Conservation (phyloP, 2,329 filamentous ascomycete species). For the Aspergillus fischeri region DNA sequence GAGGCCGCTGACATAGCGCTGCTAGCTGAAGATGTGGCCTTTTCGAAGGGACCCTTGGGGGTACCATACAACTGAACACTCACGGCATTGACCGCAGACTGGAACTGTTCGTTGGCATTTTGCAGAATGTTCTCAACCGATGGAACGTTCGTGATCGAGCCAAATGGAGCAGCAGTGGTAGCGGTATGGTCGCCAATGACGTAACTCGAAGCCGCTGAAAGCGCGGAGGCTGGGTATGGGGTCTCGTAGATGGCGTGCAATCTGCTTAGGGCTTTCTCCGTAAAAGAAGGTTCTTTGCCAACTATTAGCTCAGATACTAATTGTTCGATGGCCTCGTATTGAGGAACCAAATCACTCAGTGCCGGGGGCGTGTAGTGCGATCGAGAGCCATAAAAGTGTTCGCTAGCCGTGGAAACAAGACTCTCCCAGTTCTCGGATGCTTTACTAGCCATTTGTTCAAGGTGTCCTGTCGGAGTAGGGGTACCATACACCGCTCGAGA, state of each 20-base stretch:
- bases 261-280: conserved; percentile 71
- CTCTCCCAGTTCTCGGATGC: conserved; percentile 62
- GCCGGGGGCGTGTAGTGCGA: conserved; percentile 61
- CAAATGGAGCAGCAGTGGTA: conserved; percentile 32
- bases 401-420: conserved; percentile 61
- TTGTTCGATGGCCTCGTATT: conserved; percentile 66
- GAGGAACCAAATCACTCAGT: conserved; percentile 56
- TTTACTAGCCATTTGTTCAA: conserved; percentile 50
- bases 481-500: conserved; percentile 66
- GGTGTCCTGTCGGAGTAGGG: conserved; percentile 44
- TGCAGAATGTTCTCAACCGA: conserved; percentile 55
- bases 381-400: conserved; percentile 66
- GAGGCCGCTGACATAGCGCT: conserved; percentile 50
- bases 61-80: conserved; percentile 56
- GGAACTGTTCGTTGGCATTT: conserved; percentile 53
- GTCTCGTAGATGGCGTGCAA: conserved; percentile 70
- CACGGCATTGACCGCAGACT: conserved; percentile 57
- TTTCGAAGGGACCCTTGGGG: conserved; percentile 50
- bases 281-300: conserved; percentile 76
- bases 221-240: conserved; percentile 39
- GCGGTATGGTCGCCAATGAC: conserved; percentile 45
- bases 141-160: conserved; percentile 51
- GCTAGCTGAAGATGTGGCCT: conserved; percentile 51
- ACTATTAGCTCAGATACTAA: conserved; percentile 72
- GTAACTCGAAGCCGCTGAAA: conserved; percentile 51